Evolutionary conservation across 163 green algal species (phyloP).

Genomic region (Scenedesmus sp.): DNA sequence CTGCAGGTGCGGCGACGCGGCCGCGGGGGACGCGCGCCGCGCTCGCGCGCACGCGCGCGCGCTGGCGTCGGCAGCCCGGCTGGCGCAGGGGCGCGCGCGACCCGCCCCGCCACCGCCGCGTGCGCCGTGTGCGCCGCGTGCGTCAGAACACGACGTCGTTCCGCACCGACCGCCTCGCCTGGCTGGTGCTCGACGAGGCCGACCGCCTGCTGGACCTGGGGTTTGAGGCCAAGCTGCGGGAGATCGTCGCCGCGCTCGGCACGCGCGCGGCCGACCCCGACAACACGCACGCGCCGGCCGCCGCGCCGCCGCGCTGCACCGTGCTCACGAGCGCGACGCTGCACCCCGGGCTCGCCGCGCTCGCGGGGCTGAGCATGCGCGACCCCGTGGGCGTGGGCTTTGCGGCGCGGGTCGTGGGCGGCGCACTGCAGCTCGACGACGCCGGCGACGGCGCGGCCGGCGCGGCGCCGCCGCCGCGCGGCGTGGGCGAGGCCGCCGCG

Average conservation of each 20-base stretch:
- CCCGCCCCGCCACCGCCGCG: too few species aligned
- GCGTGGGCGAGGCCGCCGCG: neutral
- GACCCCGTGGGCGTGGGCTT: constrained; percentile 80
- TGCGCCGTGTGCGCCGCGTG: too few species aligned
- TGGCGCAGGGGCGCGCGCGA: too few species aligned
- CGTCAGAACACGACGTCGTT: constrained; percentile 89
- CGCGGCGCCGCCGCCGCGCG: constrained; percentile 3
- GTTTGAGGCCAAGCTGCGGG: constrained; percentile 89
- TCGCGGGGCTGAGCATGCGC: constrained; percentile 76
- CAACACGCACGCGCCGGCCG: constrained; percentile 5
- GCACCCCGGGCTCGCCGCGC: constrained; percentile 65
- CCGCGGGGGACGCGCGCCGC: too few species aligned
- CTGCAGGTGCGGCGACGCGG: constrained; percentile 60
- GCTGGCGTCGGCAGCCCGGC: too few species aligned
- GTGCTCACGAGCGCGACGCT: constrained; percentile 83
- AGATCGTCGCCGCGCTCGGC: constrained; percentile 68
- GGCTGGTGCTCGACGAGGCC: constrained; percentile 96
- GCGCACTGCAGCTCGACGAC: constrained; percentile 42
- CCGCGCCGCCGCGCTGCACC: constrained; percentile 40
- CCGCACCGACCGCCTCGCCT: constrained; percentile 79
- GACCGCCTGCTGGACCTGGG: constrained; percentile 98
- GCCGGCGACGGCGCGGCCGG: neutral
- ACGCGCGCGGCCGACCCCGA: constrained; percentile 30
- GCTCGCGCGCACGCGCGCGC: too few species aligned
- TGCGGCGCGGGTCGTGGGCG: constrained; percentile 19